These are phyloP conservation scores for Potentilla sterilis DNA, from an alignment of 306 rosid genomes.

Conservation along the genomic window DNA sequence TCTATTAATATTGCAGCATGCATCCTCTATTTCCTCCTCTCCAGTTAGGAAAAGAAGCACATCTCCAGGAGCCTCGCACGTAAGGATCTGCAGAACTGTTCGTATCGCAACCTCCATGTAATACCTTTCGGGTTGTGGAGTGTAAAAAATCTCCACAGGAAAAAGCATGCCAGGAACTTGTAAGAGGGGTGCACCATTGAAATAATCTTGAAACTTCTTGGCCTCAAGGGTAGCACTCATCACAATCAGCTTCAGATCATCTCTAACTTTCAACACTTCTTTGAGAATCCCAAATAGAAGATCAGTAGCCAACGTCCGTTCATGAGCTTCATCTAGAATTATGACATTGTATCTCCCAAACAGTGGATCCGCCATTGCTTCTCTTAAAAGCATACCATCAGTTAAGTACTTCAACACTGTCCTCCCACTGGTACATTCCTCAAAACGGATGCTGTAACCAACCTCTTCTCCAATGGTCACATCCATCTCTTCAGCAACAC, in stretches of 20 bases:
- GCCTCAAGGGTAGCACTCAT: slow-evolving; percentile 84
- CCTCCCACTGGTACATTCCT: slow-evolving; percentile 64
- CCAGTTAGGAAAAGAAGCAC: slow-evolving; percentile 81
- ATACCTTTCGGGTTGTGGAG: slow-evolving; percentile 68
- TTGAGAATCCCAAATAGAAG: slow-evolving; percentile 67
- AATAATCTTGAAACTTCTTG: slow-evolving; percentile 70
- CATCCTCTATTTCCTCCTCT: slow-evolving; percentile 81
- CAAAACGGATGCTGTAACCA: slow-evolving; percentile 76
- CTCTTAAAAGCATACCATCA: slow-evolving; percentile 81
- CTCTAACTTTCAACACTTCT: slow-evolving; percentile 60
- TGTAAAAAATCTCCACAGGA: slow-evolving; percentile 72
- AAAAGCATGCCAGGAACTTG: slow-evolving; percentile 79
- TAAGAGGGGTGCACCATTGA: slow-evolving; percentile 66
- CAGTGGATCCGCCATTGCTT: slow-evolving; percentile 78
- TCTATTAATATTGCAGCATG: slow-evolving; percentile 57
- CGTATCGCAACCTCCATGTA: slow-evolving; percentile 67
- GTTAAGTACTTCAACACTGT: slow-evolving; percentile 79
- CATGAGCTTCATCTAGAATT: slow-evolving; percentile 74
- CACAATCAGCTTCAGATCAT: slow-evolving; percentile 71
- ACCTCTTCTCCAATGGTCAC: slow-evolving; percentile 82
- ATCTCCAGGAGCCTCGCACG: slow-evolving; percentile 64
- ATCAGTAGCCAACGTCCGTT: slow-evolving; percentile 72
- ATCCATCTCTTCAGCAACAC: slow-evolving; percentile 89
- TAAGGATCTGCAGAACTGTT: slow-evolving; percentile 72
- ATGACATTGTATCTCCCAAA: slow-evolving; percentile 65